Base-by-base conservation (phyloP, 441 rosid genomes). In the Mallotus japonicus region DNA sequence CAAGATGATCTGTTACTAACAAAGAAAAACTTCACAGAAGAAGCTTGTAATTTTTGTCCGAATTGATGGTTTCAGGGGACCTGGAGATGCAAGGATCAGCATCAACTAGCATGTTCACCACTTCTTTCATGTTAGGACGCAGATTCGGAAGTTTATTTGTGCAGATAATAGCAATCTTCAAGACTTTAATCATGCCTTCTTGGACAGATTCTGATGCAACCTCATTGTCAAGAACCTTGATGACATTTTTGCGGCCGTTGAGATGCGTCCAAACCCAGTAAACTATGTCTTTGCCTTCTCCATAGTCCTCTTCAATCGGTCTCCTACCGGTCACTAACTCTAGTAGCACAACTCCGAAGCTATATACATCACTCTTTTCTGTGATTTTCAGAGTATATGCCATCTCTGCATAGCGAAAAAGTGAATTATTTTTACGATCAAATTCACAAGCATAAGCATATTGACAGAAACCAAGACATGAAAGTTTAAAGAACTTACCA, bases 111-210 rank as follows among this genome's bases (percentile, higher is more conserved):
- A 89, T 86, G 85, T 85, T 87, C 66, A 90, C 91, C 20, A 88
- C 95, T 28, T 89, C 94, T 80, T 94, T 83, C 99, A 89, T 95
- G 22, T 83, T 82, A 8, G 97, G 99, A 42, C 94, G 87, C n/a
- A 88, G 83, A 70, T 70, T 82, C 0, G 99, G 97, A 34, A 92
- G 97, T 88, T 90, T 92, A 66, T 91, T 75, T 9, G 94, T 87
- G 88, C 97, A 90, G 16, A 82, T 87, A 69, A 90, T 71, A 22
- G 87, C 95, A 17, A 90, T 80, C 80, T 87, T 90, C 79, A 94
- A 81, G 50, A 89, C 89, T 75, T 83, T 90, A 50, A 94, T 72
- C 92, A 90, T 92, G 85, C 80, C 80, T 4, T 85, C 93, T 78
- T 73, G 78, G 17, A 81, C 83, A 0, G 81, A 53, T 62, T 80